phyloP scores from a whole-genome alignment of 2,329 filamentous ascomycete genomes.

The Epichloe sylvatica region DNA sequence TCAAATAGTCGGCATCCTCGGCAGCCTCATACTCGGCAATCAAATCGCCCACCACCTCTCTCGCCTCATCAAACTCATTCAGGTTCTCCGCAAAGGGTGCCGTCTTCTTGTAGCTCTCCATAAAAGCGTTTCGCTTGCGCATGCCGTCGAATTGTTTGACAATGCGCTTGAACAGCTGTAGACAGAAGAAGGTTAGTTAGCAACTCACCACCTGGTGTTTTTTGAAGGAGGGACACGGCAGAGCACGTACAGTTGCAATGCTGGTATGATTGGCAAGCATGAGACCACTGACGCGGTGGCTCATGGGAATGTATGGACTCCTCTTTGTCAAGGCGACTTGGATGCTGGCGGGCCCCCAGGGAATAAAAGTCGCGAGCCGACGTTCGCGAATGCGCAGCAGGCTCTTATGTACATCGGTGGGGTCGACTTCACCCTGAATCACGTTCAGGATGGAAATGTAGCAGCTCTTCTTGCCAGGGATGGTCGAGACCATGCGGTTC shows the following conservation, averaged over 20 bases:
- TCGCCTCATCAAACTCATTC: constrained; percentile 87
- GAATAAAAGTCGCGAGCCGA: constrained; percentile 87
- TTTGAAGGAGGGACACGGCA: neutral
- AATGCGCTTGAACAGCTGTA: constrained; percentile 77
- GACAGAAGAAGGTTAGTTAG: too few relatives aligned
- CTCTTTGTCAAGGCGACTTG: constrained; percentile 95
- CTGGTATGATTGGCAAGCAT: constrained; percentile 98
- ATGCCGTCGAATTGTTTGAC: constrained; percentile 85
- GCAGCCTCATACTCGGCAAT: constrained; percentile 94
- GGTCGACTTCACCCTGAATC: constrained; percentile 96
- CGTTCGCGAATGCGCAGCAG: constrained; percentile 89
- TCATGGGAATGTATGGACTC: constrained; percentile 88
- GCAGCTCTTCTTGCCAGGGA: constrained; percentile 91
- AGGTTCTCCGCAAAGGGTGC: constrained; percentile 84
- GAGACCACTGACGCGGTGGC: constrained; percentile 83
- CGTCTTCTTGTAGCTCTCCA: constrained; percentile 93
- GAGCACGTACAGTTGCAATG: constrained; percentile 62
- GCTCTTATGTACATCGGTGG: constrained; percentile 97
- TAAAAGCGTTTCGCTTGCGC: constrained; percentile 90
- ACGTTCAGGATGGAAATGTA: constrained; percentile 99
- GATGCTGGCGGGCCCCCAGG: constrained; percentile 90
- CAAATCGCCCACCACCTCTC: constrained; percentile 79
- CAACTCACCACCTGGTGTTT: too few relatives aligned
- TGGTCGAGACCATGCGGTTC: constrained; percentile 97
- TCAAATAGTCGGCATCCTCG: constrained; percentile 80